Base-by-base conservation (phyloP, 306 rosid genomes). In the Clitoria ternatea region DNA sequence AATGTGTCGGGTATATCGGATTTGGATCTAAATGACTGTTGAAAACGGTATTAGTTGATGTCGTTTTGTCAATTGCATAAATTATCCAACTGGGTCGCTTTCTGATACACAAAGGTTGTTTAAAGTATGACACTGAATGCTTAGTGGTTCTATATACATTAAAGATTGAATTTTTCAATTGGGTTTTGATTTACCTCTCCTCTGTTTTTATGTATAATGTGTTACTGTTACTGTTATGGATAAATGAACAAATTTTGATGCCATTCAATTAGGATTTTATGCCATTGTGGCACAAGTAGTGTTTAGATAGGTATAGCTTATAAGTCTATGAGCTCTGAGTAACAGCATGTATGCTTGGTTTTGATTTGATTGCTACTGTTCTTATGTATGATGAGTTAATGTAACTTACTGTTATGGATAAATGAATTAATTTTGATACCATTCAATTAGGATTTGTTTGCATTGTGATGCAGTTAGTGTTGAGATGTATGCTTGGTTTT, bases 81-180 rank as follows among this genome's bases (percentile, higher is more conserved):
- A 35, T 72, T 27, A 17, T 54, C 26, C 54, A 62, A 36, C 40
- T 78, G 27, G 67, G 69, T 63, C 61, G 15, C 44, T 65, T 71
- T 71, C 62, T 56, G 23, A 24, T 19, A 2, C 67, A 37, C 36
- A 35, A n/a, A 36, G 44, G 56, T 36, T 56, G 14, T 50, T 56
- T 12, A 8, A 56, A 24, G 8, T 3, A 30, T 75, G 47, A 47
- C 26, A 14, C 18, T 49, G 2, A 1, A 24, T 52, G 29, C 55
- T 70, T 52, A 69, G 35, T 44, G 33, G 2, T 55, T 71, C 27
- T 27, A 0, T 24, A 23, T 36, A 11, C 32, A n/a, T 19, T 19
- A 22, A 45, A 8, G 7, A 10, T 54, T 42, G 74, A 45, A 22
- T 32, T 45, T 45, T 69, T 43, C 66, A 71, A 22, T 24, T 33